phyloP scores from a whole-genome alignment of 495 filamentous ascomycete genomes.

The Cairneyella variabilis region DNA sequence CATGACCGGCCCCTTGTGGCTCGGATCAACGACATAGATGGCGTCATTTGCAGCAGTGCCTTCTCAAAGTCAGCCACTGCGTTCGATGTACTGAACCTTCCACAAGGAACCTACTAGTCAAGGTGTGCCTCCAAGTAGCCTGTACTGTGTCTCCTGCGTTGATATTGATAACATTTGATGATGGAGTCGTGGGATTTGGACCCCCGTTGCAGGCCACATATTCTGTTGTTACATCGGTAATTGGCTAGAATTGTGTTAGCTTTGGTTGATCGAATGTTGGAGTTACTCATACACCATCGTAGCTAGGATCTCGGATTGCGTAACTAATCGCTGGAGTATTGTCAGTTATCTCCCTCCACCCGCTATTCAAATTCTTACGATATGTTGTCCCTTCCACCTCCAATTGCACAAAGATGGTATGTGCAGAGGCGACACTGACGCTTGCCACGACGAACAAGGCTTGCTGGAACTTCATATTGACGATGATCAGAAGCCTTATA shows the following conservation, averaged over 20 bases:
- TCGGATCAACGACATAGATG: slow-evolving; percentile 43
- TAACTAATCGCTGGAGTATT: slow-evolving; percentile 23
- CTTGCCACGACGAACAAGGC: slow-evolving; percentile 9
- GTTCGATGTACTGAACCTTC: too few species aligned
- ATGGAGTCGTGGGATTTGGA: slow-evolving; percentile 44
- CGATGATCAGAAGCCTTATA: neutral
- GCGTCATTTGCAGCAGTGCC: slow-evolving; percentile 25
- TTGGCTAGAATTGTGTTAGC: slow-evolving; percentile 31
- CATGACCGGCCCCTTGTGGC: slow-evolving; percentile 40
- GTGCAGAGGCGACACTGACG: slow-evolving; percentile 38
- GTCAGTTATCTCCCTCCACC: too few species aligned
- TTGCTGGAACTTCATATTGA: slow-evolving; percentile 9
- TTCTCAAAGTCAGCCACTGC: neutral
- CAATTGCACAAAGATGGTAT: slow-evolving; percentile 55
- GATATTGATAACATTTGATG: slow-evolving; percentile 39
- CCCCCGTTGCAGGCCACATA: slow-evolving; percentile 51
- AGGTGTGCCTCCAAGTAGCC: slow-evolving; percentile 46
- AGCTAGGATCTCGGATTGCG: slow-evolving; percentile 39
- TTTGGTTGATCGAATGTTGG: neutral
- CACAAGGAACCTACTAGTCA: slow-evolving; percentile 30
- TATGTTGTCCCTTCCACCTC: slow-evolving; percentile 35
- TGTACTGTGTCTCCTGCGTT: slow-evolving; percentile 43
- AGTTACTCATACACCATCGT: slow-evolving; percentile 33
- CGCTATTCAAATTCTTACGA: slow-evolving; percentile 12
- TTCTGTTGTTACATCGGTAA: slow-evolving; percentile 46